phyloP scores from a whole-genome alignment of 192 early-diverging fungal species.

The Backusella liffmaniae region DNA sequence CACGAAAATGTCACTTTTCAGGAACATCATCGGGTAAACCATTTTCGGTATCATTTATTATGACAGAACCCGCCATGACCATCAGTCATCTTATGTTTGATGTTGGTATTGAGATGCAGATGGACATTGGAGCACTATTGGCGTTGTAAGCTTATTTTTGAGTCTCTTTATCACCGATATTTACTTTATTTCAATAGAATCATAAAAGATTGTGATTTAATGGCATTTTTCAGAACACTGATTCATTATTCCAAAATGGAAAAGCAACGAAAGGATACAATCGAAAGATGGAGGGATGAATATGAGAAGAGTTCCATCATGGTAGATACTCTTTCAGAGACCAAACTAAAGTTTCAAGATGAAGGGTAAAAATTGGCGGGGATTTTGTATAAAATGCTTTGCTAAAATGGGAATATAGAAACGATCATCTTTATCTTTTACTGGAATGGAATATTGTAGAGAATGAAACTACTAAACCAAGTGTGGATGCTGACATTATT shows the following conservation, averaged over 20 bases:
- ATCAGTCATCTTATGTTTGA: conserved; percentile 13
- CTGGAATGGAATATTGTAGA: neutral
- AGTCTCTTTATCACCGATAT: no score
- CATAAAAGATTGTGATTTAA: conserved; percentile 15
- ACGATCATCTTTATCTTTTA: neutral
- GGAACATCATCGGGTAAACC: neutral
- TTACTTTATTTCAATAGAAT: neutral
- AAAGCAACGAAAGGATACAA: conserved; percentile 5
- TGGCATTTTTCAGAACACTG: conserved; percentile 27
- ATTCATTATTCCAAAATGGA: conserved; percentile 23
- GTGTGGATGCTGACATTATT: conserved; percentile 1
- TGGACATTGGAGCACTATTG: conserved; percentile 7
- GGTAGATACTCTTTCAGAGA: neutral
- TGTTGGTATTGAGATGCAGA: conserved; percentile 16
- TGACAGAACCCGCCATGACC: neutral
- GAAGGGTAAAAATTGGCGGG: neutral
- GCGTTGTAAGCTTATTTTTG: neutral
- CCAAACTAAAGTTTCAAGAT: neutral
- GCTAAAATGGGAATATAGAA: neutral
- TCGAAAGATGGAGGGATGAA: neutral
- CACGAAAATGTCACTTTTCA: conserved; percentile 5
- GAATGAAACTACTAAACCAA: neutral
- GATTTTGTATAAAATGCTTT: no score
- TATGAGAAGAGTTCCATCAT: neutral
- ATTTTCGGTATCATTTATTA: conserved; percentile 12